A percentile compares a stretch with the other conserved stretches of the same genome.
These are phyloP conservation scores for Scenedesmus sp. DNA, from an alignment of 163 green algal species.

Conservation along the genomic window DNA sequence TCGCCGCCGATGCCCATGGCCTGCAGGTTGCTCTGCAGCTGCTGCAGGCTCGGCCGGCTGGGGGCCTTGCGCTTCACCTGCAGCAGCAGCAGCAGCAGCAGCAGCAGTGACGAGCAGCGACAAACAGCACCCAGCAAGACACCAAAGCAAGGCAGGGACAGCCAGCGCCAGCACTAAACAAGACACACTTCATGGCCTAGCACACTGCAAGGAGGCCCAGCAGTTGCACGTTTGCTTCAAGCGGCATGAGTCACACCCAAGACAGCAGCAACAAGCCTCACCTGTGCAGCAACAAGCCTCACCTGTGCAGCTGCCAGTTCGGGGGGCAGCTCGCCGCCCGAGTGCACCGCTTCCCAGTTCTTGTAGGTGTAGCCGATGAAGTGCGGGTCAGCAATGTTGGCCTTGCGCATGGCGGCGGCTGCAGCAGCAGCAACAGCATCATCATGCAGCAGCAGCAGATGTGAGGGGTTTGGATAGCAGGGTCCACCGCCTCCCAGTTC, in stretches of 20 bases:
- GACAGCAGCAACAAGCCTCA: no score
- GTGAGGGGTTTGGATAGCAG: neutral
- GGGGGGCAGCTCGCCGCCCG: neutral
- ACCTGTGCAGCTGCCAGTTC: slow-evolving; percentile 45
- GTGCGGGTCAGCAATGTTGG: slow-evolving; percentile 81
- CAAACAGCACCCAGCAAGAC: no score
- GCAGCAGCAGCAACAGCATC: neutral
- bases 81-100: neutral
- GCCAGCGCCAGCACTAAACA: no score
- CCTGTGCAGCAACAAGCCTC: slow-evolving; percentile 26
- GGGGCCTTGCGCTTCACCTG: slow-evolving; percentile 58
- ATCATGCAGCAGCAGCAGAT: no score
- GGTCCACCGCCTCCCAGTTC: slow-evolving; percentile 87
- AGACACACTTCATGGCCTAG: no score
- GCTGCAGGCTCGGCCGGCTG: slow-evolving; percentile 56
- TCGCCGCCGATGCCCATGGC: slow-evolving; percentile 53
- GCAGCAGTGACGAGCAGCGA: no score
- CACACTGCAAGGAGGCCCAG: no score
- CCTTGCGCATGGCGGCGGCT: slow-evolving; percentile 32
- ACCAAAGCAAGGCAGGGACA: no score
- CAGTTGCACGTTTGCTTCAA: no score
- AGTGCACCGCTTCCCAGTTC: slow-evolving; percentile 87
- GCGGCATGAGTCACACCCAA: no score
- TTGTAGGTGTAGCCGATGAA: slow-evolving; percentile 99
- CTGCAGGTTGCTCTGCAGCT: slow-evolving; percentile 71